These are phyloP conservation scores for Pseudocercospora musae DNA, from an alignment of 2,329 filamentous ascomycete genomes.

Conservation along the genomic window DNA sequence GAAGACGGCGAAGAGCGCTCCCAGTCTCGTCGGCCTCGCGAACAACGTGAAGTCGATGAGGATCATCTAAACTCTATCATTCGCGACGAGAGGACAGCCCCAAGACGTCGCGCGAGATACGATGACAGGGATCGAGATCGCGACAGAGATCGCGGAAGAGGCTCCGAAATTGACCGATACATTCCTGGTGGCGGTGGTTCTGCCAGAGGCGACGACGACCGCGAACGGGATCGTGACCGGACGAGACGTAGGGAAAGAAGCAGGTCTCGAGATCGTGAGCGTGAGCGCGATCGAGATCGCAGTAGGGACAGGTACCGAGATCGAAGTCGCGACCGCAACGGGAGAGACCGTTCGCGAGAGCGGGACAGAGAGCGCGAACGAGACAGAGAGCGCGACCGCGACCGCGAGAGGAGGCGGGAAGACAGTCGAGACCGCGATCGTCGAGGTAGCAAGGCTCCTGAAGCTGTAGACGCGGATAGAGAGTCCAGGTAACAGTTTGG, in stretches of 20 bases:
- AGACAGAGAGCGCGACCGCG: background rate
- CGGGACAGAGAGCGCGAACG: conserved; percentile 16
- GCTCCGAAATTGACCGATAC: conserved; percentile 31
- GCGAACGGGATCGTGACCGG: conserved; percentile 9
- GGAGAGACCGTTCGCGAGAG: conserved; percentile 28
- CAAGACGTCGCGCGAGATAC: conserved; percentile 14
- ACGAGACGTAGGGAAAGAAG: conserved; percentile 9
- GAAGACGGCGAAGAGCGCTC: conserved; percentile 8
- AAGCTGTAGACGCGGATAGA: background rate
- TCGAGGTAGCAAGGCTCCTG: background rate
- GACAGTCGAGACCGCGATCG: conserved; percentile 6
- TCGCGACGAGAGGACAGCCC: conserved; percentile 11
- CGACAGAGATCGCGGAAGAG: conserved; percentile 15
- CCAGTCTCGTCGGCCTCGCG: conserved; percentile 3
- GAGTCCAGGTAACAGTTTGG: background rate
- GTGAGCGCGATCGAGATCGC: conserved; percentile 23
- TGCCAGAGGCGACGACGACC: conserved; percentile 5
- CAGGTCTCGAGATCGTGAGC: background rate
- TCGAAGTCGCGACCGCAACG: conserved; percentile 25
- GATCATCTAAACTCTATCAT: conserved; percentile 12
- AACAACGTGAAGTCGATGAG: conserved; percentile 1
- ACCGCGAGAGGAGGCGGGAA: conserved; percentile 5
- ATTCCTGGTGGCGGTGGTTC: conserved; percentile 31
- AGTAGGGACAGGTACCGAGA: conserved; percentile 26
- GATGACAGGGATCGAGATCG: conserved; percentile 34